Evolutionary conservation across 2,329 filamentous ascomycete species (phyloP).

Genomic region (Aspergillus costaricaensis): DNA sequence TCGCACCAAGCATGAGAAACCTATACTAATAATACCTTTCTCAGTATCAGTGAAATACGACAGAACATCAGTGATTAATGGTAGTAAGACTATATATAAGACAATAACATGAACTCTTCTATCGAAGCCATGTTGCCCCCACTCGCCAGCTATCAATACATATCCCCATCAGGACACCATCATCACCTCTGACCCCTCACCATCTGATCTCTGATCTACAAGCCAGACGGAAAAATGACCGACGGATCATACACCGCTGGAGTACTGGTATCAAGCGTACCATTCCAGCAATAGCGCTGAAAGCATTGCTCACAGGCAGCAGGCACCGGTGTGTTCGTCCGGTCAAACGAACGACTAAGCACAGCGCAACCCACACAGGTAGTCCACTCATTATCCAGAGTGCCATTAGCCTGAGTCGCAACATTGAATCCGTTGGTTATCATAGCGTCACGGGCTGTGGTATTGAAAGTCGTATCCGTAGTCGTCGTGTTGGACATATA

Average conservation of each 20-base stretch:
- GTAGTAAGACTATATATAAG: too few species aligned
- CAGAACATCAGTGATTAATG: too few species aligned
- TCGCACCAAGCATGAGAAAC: too few species aligned
- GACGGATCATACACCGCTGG: not conserved
- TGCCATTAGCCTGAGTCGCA: conserved; percentile 76
- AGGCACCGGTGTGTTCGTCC: conserved; percentile 68
- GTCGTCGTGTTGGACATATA: conserved; percentile 75
- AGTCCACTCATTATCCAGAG: conserved; percentile 70
- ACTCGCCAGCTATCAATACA: too few species aligned
- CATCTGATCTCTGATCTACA: too few species aligned
- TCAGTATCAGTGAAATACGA: too few species aligned
- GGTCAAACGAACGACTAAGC: conserved; percentile 68
- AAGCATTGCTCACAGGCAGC: conserved; percentile 73
- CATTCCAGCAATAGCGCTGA: conserved; percentile 82
- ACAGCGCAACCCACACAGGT: conserved; percentile 83
- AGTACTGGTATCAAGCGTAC: conserved; percentile 52
- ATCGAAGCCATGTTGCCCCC: too few species aligned
- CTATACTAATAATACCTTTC: too few species aligned
- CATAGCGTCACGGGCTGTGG: conserved; percentile 69
- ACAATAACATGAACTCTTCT: too few species aligned
- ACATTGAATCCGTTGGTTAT: conserved; percentile 81
- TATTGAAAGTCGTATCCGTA: conserved; percentile 65
- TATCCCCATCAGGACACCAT: too few species aligned
- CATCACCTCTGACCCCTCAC: too few species aligned
- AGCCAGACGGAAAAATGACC: too few species aligned